Percentiles rank a stretch among this genome's conserved stretches.
These are phyloP conservation scores for Hypoxylon rubiginosum DNA, from an alignment of 2,329 filamentous ascomycete genomes.

Conservation along the genomic window DNA sequence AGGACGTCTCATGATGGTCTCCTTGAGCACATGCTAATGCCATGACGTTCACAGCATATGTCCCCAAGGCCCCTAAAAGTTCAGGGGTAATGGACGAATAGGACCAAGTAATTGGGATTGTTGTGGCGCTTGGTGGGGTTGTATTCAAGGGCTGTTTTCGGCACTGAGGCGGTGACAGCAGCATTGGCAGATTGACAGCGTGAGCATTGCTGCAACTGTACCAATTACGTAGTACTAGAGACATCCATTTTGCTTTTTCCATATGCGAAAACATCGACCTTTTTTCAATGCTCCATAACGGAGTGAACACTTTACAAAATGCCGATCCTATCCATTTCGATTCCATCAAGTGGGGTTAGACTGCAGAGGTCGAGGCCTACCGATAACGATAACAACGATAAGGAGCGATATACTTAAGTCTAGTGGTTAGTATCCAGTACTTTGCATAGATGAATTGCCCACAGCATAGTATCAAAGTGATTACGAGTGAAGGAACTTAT, in stretches of 20 bases:
- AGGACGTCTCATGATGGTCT: constrained; percentile 17
- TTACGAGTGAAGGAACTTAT: neutral
- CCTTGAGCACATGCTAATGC: constrained; percentile 31
- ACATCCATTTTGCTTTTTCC: constrained; percentile 3
- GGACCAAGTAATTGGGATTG: constrained; percentile 30
- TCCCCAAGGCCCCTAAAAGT: constrained; percentile 4
- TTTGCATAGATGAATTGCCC: neutral
- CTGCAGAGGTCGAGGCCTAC: neutral
- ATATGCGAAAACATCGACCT: constrained; percentile 9
- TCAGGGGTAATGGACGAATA: constrained; percentile 31
- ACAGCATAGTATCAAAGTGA: neutral
- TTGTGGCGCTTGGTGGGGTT: constrained; percentile 24
- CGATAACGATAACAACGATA: constrained; percentile 36
- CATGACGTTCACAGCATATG: constrained; percentile 27
- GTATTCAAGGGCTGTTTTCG: constrained; percentile 18
- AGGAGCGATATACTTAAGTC: neutral
- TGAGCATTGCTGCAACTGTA: neutral
- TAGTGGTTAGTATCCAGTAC: neutral
- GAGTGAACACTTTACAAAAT: constrained; percentile 7
- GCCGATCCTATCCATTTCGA: constrained; percentile 9
- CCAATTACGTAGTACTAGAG: constrained; percentile 5
- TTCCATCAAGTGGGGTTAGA: constrained; percentile 15
- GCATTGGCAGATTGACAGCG: neutral
- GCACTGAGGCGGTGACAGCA: constrained; percentile 29
- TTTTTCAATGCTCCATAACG: constrained; percentile 2